A percentile compares a stretch with the other conserved stretches of the same genome.
Evolutionary conservation across 169 alveolate genomes (phyloP).

Genomic region (Plasmodium gaboni): DNA sequence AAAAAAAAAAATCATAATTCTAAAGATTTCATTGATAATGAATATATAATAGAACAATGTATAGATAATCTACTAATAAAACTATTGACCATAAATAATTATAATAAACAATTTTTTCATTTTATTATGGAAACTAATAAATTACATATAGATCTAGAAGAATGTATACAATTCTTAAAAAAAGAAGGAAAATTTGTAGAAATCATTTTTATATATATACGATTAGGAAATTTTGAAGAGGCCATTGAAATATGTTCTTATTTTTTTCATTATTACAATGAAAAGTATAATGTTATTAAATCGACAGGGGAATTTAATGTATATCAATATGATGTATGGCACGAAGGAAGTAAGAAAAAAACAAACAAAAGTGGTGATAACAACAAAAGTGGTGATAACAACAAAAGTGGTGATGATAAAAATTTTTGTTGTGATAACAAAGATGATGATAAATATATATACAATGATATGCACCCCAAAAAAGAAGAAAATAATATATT

Average conservation of each 20-base stretch:
- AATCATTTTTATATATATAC: constrained; percentile 24
- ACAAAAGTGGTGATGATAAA: neutral
- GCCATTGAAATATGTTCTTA: constrained; percentile 52
- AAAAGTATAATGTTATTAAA: neutral
- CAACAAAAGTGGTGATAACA: neutral
- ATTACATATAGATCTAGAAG: constrained; percentile 17
- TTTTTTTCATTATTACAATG: constrained; percentile 20
- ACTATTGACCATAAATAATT: constrained; percentile 16
- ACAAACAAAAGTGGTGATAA: neutral
- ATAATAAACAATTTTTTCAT: neutral
- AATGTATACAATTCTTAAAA: constrained; percentile 34
- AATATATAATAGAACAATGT: neutral
- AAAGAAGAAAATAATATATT: too few relatives aligned
- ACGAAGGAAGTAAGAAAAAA: neutral
- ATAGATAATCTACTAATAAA: constrained; percentile 26
- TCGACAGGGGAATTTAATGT: neutral
- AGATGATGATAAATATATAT: too few relatives aligned
- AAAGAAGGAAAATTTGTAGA: constrained; percentile 10
- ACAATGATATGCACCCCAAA: too few relatives aligned
- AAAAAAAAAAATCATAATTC: neutral
- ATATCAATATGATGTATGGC: neutral
- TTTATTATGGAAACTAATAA: constrained; percentile 25
- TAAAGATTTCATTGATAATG: neutral
- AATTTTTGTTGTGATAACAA: too few relatives aligned
- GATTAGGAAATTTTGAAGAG: constrained; percentile 19